Percentiles rank a stretch among this genome's conserved stretches.
Evolutionary conservation across 1,284 basidiomycete species (phyloP).

Genomic region (Ceratobasidium sp.): DNA sequence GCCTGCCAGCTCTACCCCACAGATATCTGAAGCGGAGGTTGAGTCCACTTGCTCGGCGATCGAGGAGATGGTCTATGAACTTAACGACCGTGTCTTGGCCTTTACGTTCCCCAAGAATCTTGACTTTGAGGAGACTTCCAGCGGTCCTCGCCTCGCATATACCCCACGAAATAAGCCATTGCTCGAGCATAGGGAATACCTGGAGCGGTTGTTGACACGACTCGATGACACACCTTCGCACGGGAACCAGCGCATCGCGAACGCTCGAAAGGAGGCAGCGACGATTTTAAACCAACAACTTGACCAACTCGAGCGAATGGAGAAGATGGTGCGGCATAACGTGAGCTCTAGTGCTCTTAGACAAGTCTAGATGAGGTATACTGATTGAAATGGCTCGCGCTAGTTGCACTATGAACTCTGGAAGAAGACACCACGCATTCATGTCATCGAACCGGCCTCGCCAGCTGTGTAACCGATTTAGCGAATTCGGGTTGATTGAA

Average conservation of each 20-base stretch:
- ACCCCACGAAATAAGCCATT: slow-evolving; percentile 22
- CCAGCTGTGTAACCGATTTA: neutral
- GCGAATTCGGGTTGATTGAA: neutral
- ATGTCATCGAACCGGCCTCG: slow-evolving; percentile 21
- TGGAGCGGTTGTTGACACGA: slow-evolving; percentile 13
- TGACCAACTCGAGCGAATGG: slow-evolving; percentile 32
- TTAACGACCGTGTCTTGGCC: slow-evolving; percentile 23
- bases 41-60: slow-evolving; percentile 13
- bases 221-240: slow-evolving; percentile 20
- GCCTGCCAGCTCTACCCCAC: neutral
- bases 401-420: slow-evolving; percentile 35
- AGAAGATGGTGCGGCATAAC: slow-evolving; percentile 42
- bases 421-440: slow-evolving; percentile 41
- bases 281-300: slow-evolving; percentile 5
- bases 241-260: neutral
- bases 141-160: neutral
- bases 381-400: neutral
- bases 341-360: neutral
- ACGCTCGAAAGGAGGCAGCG: slow-evolving; percentile 13
- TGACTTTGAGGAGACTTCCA: neutral
- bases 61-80: slow-evolving; percentile 27
- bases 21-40: slow-evolving; percentile 2
- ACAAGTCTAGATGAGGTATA: too few species aligned
- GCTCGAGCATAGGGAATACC: slow-evolving; percentile 25
- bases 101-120: slow-evolving; percentile 31